Conservation (phyloP, 192 early-diverging fungal genomes). For the Backusella westeae region DNA sequence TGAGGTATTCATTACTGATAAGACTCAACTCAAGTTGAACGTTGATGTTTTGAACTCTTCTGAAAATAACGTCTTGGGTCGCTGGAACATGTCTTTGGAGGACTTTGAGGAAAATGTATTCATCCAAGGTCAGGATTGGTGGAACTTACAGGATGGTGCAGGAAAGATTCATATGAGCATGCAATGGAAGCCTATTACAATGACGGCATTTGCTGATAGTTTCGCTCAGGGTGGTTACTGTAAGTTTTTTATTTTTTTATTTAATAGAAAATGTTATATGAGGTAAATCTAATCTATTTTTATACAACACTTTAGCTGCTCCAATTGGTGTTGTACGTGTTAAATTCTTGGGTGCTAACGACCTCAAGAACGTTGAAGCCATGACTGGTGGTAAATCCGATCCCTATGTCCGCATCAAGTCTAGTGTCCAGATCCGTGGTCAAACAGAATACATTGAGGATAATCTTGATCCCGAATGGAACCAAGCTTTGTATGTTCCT, state of each 20-base stretch:
- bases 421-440: conserved; percentile 60
- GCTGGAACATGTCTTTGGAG: conserved; percentile 31
- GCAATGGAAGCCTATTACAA: conserved; percentile 77
- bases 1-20: conserved; percentile 73
- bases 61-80: conserved; percentile 40
- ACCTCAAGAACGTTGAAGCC: conserved; percentile 83
- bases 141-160: conserved; percentile 34
- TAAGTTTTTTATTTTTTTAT: conserved; percentile 31
- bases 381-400: conserved; percentile 82
- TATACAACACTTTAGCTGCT: conserved; percentile 25
- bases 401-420: conserved; percentile 81
- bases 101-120: conserved; percentile 29
- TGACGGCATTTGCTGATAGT: conserved; percentile 55
- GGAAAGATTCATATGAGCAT: conserved; percentile 42
- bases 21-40: conserved; percentile 53
- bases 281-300: background rate
- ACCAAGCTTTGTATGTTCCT: conserved; percentile 86
- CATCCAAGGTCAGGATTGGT: conserved; percentile 46
- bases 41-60: conserved; percentile 62
- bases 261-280: background rate
- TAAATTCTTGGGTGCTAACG: conserved; percentile 69
- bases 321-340: conserved; percentile 82
- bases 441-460: conserved; percentile 81
- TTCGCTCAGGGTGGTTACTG: conserved; percentile 44
- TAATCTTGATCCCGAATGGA: conserved; percentile 88